A percentile compares a stretch with the other conserved stretches of the same genome.
These are phyloP conservation scores for Chimonanthus salicifolius DNA, from an alignment of 164 flowering plant species.

Conservation along the genomic window DNA sequence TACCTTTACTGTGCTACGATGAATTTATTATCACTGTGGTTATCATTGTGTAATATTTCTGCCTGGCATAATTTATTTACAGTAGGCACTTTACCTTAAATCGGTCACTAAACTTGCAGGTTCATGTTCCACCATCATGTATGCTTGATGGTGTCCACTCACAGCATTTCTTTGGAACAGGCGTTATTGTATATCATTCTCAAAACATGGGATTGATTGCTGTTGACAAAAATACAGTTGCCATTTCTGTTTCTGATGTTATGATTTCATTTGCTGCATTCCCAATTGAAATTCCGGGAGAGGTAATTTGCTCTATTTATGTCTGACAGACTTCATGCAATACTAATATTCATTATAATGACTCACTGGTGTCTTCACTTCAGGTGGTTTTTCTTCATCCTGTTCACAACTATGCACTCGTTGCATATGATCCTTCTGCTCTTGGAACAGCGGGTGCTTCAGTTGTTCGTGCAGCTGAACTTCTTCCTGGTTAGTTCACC, in stretches of 20 bases:
- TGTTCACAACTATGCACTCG: slow-evolving; percentile 88
- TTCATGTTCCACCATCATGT: slow-evolving; percentile 91
- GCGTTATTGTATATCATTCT: slow-evolving; percentile 80
- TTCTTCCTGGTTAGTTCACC: slow-evolving; percentile 67
- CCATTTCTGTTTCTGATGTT: slow-evolving; percentile 81
- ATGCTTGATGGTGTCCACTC: slow-evolving; percentile 97
- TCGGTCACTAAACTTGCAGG: slow-evolving; percentile 41
- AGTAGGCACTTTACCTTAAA: not conserved
- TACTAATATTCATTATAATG: not conserved
- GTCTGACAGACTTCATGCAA: not conserved
- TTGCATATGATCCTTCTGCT: slow-evolving; percentile 85
- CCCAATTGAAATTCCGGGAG: slow-evolving; percentile 96
- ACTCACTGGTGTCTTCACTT: slow-evolving; percentile 8
- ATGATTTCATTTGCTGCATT: slow-evolving; percentile 97
- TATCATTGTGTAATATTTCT: not conserved
- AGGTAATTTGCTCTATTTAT: slow-evolving; percentile 37
- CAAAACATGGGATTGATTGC: slow-evolving; percentile 70
- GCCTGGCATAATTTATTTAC: not conserved
- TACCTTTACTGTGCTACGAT: not conserved
- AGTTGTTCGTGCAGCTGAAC: slow-evolving; percentile 77
- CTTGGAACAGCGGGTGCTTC: slow-evolving; percentile 74
- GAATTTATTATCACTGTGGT: not conserved
- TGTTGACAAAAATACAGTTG: slow-evolving; percentile 91
- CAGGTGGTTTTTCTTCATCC: slow-evolving; percentile 97
- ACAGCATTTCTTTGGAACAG: slow-evolving; percentile 93